Percentiles rank a stretch among this genome's conserved stretches.
phyloP scores from a whole-genome alignment of 768 basidiomycete genomes.

The Tricholoma sp. region DNA sequence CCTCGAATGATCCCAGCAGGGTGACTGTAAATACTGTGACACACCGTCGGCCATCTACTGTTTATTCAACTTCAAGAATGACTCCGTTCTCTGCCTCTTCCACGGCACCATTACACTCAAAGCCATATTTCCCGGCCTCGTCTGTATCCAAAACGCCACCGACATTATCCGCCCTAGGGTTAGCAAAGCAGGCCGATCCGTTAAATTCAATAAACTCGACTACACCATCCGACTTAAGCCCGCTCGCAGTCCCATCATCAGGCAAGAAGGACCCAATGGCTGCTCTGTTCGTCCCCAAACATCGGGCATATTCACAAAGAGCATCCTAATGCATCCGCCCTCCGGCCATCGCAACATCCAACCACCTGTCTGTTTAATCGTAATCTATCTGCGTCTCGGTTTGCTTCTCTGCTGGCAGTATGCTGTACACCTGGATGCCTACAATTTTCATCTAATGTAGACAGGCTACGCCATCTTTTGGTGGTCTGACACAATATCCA shows the following conservation, averaged over 20 bases:
- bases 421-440: neutral
- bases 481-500: neutral
- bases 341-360: neutral
- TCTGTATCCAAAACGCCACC: constrained; percentile 11
- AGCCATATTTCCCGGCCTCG: constrained; percentile 8
- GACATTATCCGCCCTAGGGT: neutral
- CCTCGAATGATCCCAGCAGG: constrained; percentile 32
- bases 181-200: constrained; percentile 5
- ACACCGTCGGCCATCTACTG: constrained; percentile 28
- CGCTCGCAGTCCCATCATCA: constrained; percentile 31
- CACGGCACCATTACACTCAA: constrained; percentile 11
- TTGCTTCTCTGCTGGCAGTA: neutral
- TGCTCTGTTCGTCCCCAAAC: constrained; percentile 69
- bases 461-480: neutral
- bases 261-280: constrained; percentile 62
- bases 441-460: neutral
- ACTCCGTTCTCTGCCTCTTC: constrained; percentile 1
- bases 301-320: constrained; percentile 52
- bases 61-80: constrained; percentile 4
- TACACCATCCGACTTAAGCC: constrained; percentile 22
- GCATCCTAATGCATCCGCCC: neutral
- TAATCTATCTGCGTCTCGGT: neutral
- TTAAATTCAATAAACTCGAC: constrained; percentile 9
- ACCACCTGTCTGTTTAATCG: neutral
- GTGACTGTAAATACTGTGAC: constrained; percentile 50